These are phyloP conservation scores for Neofusicoccum laricinum DNA, from an alignment of 2,329 filamentous ascomycete species.

Conservation along the genomic window DNA sequence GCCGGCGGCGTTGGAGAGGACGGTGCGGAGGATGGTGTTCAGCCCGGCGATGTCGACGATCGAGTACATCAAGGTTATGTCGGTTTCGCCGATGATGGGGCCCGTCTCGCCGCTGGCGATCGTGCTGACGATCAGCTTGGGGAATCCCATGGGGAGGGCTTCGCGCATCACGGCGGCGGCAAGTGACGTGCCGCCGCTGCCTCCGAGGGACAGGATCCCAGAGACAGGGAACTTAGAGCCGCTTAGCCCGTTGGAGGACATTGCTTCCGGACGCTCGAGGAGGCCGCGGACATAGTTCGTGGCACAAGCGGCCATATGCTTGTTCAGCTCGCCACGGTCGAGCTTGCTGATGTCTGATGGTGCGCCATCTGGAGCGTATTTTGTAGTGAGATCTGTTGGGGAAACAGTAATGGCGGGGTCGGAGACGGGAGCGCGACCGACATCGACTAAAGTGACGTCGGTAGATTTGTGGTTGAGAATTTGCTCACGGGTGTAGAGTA, in stretches of 20 bases:
- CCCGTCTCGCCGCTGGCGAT: slow-evolving; percentile 65
- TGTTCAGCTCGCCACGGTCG: slow-evolving; percentile 55
- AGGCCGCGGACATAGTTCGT: slow-evolving; percentile 42
- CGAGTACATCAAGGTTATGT: slow-evolving; percentile 68
- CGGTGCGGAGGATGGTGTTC: slow-evolving; percentile 56
- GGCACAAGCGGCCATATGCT: slow-evolving; percentile 52
- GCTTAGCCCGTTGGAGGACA: neutral
- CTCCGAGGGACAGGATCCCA: slow-evolving; percentile 59
- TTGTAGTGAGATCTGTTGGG: slow-evolving; percentile 42
- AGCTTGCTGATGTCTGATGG: slow-evolving; percentile 36
- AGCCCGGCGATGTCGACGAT: slow-evolving; percentile 68
- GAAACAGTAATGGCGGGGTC: slow-evolving; percentile 49
- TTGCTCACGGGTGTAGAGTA: slow-evolving; percentile 52
- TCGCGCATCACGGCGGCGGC: slow-evolving; percentile 60
- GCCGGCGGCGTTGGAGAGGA: slow-evolving; percentile 62
- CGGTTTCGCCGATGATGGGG: slow-evolving; percentile 64
- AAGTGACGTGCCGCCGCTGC: slow-evolving; percentile 62
- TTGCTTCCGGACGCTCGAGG: slow-evolving; percentile 24
- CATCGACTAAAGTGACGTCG: slow-evolving; percentile 53
- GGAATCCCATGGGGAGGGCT: slow-evolving; percentile 62
- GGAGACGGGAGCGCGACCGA: slow-evolving; percentile 47
- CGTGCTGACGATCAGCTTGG: slow-evolving; percentile 69
- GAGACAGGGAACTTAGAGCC: slow-evolving; percentile 41
- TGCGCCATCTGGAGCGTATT: slow-evolving; percentile 23
- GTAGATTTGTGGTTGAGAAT: slow-evolving; percentile 37